Percentiles rank a stretch among this genome's conserved stretches.
phyloP scores from a whole-genome alignment of 306 rosid genomes.

The Cicer judaicum region DNA sequence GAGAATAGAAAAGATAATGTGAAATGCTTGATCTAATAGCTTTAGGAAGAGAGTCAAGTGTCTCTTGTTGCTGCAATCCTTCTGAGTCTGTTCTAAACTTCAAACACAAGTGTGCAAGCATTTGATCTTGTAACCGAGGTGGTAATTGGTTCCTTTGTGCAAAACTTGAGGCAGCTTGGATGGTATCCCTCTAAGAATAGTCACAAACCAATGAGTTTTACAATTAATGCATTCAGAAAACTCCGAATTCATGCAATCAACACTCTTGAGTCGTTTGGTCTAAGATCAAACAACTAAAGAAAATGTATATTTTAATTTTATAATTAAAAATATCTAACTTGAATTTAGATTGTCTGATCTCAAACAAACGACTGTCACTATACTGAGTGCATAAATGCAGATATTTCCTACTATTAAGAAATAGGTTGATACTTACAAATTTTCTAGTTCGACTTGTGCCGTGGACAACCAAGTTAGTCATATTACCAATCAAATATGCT shows the following conservation, averaged over 20 bases:
- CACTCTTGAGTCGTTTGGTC: too few relatives aligned
- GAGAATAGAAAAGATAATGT: slow-evolving; percentile 77
- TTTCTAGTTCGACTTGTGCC: slow-evolving; percentile 87
- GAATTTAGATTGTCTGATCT: too few relatives aligned
- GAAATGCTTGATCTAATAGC: slow-evolving; percentile 93
- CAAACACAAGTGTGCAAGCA: slow-evolving; percentile 94
- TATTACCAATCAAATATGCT: slow-evolving; percentile 92
- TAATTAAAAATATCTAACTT: too few relatives aligned
- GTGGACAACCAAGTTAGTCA: slow-evolving; percentile 96
- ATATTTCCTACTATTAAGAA: background rate
- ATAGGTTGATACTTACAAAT: slow-evolving; percentile 63
- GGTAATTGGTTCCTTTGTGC: slow-evolving; percentile 91
- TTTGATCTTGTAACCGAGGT: slow-evolving; percentile 79
- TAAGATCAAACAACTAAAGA: too few relatives aligned
- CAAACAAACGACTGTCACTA: too few relatives aligned
- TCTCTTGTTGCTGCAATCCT: slow-evolving; percentile 95
- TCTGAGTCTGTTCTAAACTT: slow-evolving; percentile 92
- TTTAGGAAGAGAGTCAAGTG: slow-evolving; percentile 91
- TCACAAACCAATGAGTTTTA: background rate
- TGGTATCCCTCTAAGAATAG: slow-evolving; percentile 78
- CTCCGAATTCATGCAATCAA: too few relatives aligned
- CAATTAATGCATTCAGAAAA: background rate
- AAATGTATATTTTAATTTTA: too few relatives aligned
- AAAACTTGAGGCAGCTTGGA: slow-evolving; percentile 96
- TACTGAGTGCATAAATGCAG: too few relatives aligned